A percentile compares a stretch with the other conserved stretches of the same genome.
phyloP scores from a whole-genome alignment of 371 early-diverging fungal genomes.

The Lichtheimia corymbifera region DNA sequence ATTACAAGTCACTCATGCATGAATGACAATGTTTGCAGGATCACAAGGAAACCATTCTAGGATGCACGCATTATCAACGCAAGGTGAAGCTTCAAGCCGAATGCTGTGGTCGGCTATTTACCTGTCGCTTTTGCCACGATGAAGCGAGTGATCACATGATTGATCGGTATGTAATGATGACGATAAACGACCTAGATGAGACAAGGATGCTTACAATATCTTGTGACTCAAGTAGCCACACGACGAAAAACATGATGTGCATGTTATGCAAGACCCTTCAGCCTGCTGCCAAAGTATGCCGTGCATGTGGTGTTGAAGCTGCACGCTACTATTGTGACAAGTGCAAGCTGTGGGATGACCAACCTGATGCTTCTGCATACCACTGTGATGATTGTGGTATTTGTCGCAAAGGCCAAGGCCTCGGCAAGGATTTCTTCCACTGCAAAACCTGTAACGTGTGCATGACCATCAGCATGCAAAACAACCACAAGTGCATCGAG shows the following conservation, averaged over 20 bases:
- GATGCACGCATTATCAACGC: slow-evolving; percentile 94
- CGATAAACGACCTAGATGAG: neutral
- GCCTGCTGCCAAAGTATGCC: slow-evolving; percentile 76
- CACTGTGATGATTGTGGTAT: slow-evolving; percentile 93
- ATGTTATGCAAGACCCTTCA: slow-evolving; percentile 89
- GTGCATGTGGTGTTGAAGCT: slow-evolving; percentile 61
- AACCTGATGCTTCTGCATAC: slow-evolving; percentile 76
- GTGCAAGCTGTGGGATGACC: slow-evolving; percentile 94
- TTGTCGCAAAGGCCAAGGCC: slow-evolving; percentile 86
- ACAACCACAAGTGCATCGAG: slow-evolving; percentile 92
- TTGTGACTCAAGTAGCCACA: slow-evolving; percentile 39
- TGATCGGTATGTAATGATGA: slow-evolving; percentile 59
- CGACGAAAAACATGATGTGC: slow-evolving; percentile 89
- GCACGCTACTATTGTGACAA: slow-evolving; percentile 88
- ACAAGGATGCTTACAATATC: neutral
- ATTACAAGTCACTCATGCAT: no score
- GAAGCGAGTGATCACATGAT: slow-evolving; percentile 84
- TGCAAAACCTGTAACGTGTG: slow-evolving; percentile 95
- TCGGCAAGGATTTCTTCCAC: slow-evolving; percentile 86
- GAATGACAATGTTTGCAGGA: slow-evolving; percentile 28
- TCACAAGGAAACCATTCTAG: slow-evolving; percentile 56
- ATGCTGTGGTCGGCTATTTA: slow-evolving; percentile 88
- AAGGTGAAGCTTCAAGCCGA: slow-evolving; percentile 84
- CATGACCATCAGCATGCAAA: slow-evolving; percentile 71
- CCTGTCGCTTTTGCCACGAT: slow-evolving; percentile 97